Evolutionary conservation across 129 eudicot genomes (phyloP), one percentile per base, ranked within the genome.

Genomic region (Escallonia herrerae): DNA sequence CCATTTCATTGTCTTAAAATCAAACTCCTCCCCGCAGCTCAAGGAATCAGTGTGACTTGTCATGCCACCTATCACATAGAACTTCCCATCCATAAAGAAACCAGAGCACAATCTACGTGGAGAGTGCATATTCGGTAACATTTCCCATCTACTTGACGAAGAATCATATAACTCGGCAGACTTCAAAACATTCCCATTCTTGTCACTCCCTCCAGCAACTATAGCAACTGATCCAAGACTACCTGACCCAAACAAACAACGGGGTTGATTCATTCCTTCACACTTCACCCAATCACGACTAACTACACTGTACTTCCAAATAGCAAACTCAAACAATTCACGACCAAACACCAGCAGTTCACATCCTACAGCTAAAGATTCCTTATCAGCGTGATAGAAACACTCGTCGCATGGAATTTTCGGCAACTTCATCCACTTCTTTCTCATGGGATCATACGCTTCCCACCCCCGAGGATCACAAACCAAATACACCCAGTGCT

Each of bases 401-500:
- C 86, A 83, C 51, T 83, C 89, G 46, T 86, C 95, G 65, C 90
- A 83, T 2, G 85, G 90, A 43, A 87, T 83, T 51, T 48, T 83
- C 2, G 85, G 85, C 74, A 87, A 54, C 15, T 82, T 60, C 80
- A 81, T 76, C 95, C 95, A 87, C 58, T 74, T 79, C 4, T 81
- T 76, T 12, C 86, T 63, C 45, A 60, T 58, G 0, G 90, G 86
- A 76, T 84, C 84, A 48, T 81, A 87, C 15, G 84, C 90, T 61
- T 87, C 95, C 95, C 95, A 87, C 40, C 80, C 90, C 66, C 87
- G 71, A 0, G 86, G 95, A 66, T 84, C 87, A 77, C 95, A 87
- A 54, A 81, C 83, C 87, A 87, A 73, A 75, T 87, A 87, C 44
- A 87, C 95, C 95, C 95, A 81, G 64, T 87, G 90, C 75, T 87